These are phyloP conservation scores for Candida palmyrensis DNA, from an alignment of 805 yeast species.

Conservation along the genomic window DNA sequence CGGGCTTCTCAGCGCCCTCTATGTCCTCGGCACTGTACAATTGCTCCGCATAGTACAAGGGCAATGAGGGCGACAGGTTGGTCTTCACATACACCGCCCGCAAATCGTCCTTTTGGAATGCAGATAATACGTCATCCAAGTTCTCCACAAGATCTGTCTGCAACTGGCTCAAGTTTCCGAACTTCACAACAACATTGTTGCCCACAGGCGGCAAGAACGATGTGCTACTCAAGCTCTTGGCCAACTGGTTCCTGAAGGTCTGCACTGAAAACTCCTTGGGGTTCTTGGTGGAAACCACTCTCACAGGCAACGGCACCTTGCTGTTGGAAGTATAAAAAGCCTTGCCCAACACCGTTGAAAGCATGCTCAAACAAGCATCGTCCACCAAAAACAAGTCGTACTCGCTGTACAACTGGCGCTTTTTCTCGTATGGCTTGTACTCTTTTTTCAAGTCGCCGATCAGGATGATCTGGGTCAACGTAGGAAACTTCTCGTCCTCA, in stretches of 20 bases:
- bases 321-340: constrained; percentile 51
- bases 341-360: constrained; percentile 84
- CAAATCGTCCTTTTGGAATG: constrained; percentile 41
- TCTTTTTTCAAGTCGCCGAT: constrained; percentile 75
- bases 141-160: constrained; percentile 52
- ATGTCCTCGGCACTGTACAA: constrained; percentile 49
- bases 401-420: constrained; percentile 64
- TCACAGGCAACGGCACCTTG: constrained; percentile 52
- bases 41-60: constrained; percentile 67
- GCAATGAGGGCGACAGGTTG: constrained; percentile 72
- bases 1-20: constrained; percentile 23
- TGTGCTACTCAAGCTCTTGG: constrained; percentile 53
- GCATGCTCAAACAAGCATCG: constrained; percentile 69
- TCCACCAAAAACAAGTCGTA: constrained; percentile 82
- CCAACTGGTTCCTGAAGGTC: constrained; percentile 54
- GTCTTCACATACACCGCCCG: constrained; percentile 66
- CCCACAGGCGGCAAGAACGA: constrained; percentile 70
- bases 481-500: constrained; percentile 43
- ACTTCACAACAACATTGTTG: constrained; percentile 55
- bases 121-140: constrained; percentile 46
- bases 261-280: constrained; percentile 40
- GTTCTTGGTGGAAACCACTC: constrained; percentile 17
- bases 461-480: constrained; percentile 55
- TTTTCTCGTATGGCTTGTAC: constrained; percentile 83
- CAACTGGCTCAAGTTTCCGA: constrained; percentile 47